Evolutionary conservation across 2,329 filamentous ascomycete species (phyloP), one percentile per base, ranked within the genome.

Genomic region (Colletotrichum acutatum): DNA sequence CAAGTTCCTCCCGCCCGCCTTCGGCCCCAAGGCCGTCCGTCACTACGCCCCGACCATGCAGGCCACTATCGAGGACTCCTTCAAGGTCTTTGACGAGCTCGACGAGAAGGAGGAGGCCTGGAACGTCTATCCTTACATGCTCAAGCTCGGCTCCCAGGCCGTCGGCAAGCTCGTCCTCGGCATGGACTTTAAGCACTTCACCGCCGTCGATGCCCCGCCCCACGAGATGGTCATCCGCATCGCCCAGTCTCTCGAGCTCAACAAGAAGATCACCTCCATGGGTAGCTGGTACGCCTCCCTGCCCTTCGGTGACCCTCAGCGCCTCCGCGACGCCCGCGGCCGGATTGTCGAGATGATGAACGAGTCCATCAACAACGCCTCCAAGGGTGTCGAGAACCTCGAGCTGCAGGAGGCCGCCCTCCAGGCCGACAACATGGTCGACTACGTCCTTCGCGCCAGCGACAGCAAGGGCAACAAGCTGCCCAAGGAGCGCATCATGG

Each of bases 31-130:
- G 76, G 90, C 90, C 0, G 89, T 92, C 5, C 83, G 87, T 0
- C 90, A 91, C 75, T 91, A 92, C 73, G 85, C 88, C 0, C 89
- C 90, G 0, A 85, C 84, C 0, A 91, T 92, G 88, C 88, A 91
- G 74, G 78, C 83, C 59, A 87, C 86, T 0, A 83, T 89, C 2
- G 85, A 90, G 74, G 81, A 86, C 22, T 79, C 87, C 0, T 90
- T 87, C 76, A 82, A 80, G 6, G 84, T 87, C 1, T 87, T 88
- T 37, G 86, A 88, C 71, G 82, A 85, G 61, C 81, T 92, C 0
- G 89, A 90, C 74, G 78, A 84, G 37, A 78, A 83, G 0, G 84
- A 80, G 5, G 83, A 86, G 74, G 82, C 85, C 3, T 87, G 81
- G 80, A 87, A 88, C 69, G 86, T 86, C 4, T 87, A 87, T 72